These are phyloP conservation scores for Chrysoporthe austroafricana DNA, from an alignment of 2,329 filamentous ascomycete genomes.

Conservation along the genomic window DNA sequence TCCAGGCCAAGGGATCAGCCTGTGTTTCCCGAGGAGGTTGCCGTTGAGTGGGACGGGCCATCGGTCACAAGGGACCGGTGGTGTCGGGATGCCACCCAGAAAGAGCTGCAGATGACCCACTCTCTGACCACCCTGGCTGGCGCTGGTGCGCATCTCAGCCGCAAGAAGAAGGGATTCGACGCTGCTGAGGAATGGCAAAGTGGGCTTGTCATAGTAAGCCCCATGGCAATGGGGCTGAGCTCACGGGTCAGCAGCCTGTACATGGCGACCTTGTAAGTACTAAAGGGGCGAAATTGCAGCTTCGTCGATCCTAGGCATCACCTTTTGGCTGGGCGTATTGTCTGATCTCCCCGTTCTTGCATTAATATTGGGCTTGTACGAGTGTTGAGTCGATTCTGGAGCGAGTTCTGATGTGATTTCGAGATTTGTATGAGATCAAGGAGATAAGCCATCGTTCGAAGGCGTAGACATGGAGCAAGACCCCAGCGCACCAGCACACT, in stretches of 20 bases:
- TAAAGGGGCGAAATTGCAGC: neutral
- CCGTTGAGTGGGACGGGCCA: neutral
- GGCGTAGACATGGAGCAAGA: conserved; percentile 13
- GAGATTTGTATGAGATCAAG: conserved; percentile 5
- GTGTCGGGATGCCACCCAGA: neutral
- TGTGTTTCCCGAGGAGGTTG: neutral
- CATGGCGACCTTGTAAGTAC: neutral
- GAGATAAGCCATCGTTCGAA: neutral
- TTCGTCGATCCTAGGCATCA: conserved; percentile 6
- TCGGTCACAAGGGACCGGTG: neutral
- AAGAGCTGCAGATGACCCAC: conserved; percentile 4
- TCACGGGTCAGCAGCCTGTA: neutral
- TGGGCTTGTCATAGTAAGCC: conserved; percentile 11
- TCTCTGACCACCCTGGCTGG: conserved; percentile 9
- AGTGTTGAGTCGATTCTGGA: neutral
- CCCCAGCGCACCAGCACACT: conserved; percentile 10
- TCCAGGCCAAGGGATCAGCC: neutral
- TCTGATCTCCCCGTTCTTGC: neutral
- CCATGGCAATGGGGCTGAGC: conserved; percentile 3
- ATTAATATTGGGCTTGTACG: neutral
- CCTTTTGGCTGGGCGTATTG: neutral
- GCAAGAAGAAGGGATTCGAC: neutral
- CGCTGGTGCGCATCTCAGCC: neutral
- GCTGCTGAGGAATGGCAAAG: neutral
- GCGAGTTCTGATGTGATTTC: neutral